A percentile compares a stretch with the other conserved stretches of the same genome.
Conservation (phyloP, 2,329 filamentous ascomycete genomes). For the Pseudofabraea citricarpa region DNA sequence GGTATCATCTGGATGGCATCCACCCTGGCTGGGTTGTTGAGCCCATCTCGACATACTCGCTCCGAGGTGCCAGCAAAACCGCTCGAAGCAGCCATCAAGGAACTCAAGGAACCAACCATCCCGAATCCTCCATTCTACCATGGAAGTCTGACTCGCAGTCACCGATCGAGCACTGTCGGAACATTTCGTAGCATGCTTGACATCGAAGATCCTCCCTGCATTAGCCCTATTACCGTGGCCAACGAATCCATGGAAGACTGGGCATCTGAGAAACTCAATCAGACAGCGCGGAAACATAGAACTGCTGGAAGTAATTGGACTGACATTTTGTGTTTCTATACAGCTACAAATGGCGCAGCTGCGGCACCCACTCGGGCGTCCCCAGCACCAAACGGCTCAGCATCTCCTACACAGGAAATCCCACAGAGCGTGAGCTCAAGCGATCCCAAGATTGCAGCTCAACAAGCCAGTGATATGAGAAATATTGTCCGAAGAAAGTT, state of each 20-base stretch:
- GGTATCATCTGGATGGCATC: slow-evolving; percentile 17
- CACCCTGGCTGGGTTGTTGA: slow-evolving; percentile 13
- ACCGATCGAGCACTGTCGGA: slow-evolving; percentile 21
- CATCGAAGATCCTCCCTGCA: slow-evolving; percentile 41
- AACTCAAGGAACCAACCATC: slow-evolving; percentile 3
- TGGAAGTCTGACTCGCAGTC: slow-evolving; percentile 20
- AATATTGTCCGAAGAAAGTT: slow-evolving; percentile 98
- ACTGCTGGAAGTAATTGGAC: slow-evolving; percentile 23
- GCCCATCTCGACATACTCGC: slow-evolving; percentile 14
- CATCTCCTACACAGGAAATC: slow-evolving; percentile 19
- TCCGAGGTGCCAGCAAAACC: slow-evolving; percentile 11
- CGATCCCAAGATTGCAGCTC: slow-evolving; percentile 30
- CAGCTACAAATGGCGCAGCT: slow-evolving; percentile 29
- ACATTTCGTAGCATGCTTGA: slow-evolving; percentile 51
- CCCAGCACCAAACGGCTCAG: slow-evolving; percentile 23
- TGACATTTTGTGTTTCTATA: slow-evolving; percentile 28
- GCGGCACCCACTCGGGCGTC: slow-evolving; percentile 23
- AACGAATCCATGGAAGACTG: slow-evolving; percentile 24
- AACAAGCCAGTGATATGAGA: slow-evolving; percentile 32
- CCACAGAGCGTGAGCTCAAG: slow-evolving; percentile 29
- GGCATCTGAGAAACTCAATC: slow-evolving; percentile 17
- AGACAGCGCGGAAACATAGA: slow-evolving; percentile 19
- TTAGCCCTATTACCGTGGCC: slow-evolving; percentile 14
- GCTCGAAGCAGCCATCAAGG: slow-evolving; percentile 7
- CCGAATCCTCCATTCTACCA: slow-evolving; percentile 11